Base-by-base conservation (phyloP, 306 rosid genomes). In the Castanospermum australe region DNA sequence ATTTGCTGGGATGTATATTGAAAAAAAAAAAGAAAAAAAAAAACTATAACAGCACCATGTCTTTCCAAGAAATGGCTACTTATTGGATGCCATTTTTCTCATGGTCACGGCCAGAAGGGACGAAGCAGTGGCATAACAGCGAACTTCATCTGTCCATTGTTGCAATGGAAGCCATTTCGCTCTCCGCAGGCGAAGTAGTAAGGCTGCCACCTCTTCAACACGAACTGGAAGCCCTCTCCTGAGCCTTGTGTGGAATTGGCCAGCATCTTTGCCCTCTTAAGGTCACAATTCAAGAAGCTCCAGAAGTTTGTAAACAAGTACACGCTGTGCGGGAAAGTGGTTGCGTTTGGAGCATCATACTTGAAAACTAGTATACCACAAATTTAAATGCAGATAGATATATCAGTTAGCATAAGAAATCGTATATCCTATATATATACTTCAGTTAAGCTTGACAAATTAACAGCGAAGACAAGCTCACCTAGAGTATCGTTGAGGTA, bases 111-210 rank as follows among this genome's bases (percentile, higher is more conserved):
- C 73, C 60, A 64, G 79, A 84, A 81, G 14, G 87, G 82, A 14
- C 69, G 89, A 24, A 83, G 0, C 77, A 75, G 63, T 15, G 98
- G 98, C 62, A 83, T 50, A 8, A 87, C 82, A 44, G 71, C 54
- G 63, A 93, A 91, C 82, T 88, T 93, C 97, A 91, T 93, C 21
- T 18, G 79, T 0, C 98, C 98, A 32, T 50, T 4, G 4, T 69
- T 87, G 86, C 98, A 93, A 69, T 93, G 92, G 14, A 79, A 21
- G 1, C 93, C 95, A 48, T 84, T 60, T 72, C 79, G 62, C 77
- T 90, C 90, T 2, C 91, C 95, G 3, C 95, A 90, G 0, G 88
- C 90, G 18, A 93, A 91, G 82, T 73, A 93, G 81, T 87, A 66
- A 57, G 97, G 90, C 71, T 82, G 74, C 93, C 89, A 84, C 1